Evolutionary conservation across 164 flowering plant species (phyloP).

Genomic region (Kingdonia uniflora): DNA sequence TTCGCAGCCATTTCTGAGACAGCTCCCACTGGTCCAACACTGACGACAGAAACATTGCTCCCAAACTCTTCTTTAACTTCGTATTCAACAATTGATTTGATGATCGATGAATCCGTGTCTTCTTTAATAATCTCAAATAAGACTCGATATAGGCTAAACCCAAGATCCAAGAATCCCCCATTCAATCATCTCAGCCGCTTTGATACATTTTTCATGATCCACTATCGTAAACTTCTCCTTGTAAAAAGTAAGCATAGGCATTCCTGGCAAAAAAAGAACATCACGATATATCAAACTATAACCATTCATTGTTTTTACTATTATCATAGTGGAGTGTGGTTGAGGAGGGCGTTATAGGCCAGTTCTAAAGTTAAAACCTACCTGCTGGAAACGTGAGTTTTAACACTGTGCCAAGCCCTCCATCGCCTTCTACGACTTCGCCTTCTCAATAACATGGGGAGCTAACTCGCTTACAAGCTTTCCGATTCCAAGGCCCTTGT

Average conservation of each 20-base stretch:
- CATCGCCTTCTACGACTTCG: neutral
- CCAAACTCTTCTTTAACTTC: neutral
- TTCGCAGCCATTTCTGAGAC: neutral
- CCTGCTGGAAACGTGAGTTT: neutral
- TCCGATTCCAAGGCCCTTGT: neutral
- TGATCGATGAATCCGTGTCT: neutral
- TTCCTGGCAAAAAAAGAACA: neutral
- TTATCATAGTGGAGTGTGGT: neutral
- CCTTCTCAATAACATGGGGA: neutral
- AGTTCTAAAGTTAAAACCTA: neutral
- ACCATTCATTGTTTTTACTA: neutral
- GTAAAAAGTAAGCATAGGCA: neutral
- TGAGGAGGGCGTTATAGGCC: neutral
- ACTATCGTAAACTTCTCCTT: neutral
- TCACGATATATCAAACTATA: neutral
- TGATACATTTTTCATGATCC: neutral
- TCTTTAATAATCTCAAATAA: neutral
- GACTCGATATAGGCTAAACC: neutral
- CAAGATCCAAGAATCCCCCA: neutral
- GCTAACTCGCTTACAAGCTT: neutral
- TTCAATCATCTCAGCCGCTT: too few species aligned
- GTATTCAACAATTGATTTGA: neutral
- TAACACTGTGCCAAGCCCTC: conserved; percentile 4
- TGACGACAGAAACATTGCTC: neutral
- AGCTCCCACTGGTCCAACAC: neutral